Conservation (phyloP, 495 filamentous ascomycete species). For the Lindgomyces ingoldianus region DNA sequence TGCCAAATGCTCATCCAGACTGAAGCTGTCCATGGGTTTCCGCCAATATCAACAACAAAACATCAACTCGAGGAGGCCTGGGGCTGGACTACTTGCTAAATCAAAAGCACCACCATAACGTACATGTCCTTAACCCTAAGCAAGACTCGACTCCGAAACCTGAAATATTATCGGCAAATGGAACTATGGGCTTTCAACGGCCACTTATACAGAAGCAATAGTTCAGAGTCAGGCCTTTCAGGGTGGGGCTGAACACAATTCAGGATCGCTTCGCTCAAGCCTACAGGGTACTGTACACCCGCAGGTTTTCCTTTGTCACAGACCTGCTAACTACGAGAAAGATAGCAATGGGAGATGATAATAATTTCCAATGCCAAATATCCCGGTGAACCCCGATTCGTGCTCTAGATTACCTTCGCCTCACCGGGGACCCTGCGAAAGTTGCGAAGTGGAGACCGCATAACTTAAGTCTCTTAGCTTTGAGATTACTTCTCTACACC, state of each 20-base stretch:
- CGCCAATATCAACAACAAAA: slow-evolving; percentile 19
- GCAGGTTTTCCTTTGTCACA: not conserved
- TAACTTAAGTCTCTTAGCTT: slow-evolving; percentile 11
- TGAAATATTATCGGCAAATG: not conserved
- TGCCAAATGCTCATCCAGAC: slow-evolving; percentile 11
- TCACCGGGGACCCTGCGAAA: not conserved
- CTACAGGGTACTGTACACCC: not conserved
- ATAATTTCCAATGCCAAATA: slow-evolving; percentile 3
- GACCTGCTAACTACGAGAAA: not conserved
- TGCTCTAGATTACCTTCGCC: not conserved
- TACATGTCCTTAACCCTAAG: not conserved
- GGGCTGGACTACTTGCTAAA: slow-evolving; percentile 15
- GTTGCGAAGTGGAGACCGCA: not conserved
- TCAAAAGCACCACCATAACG: not conserved
- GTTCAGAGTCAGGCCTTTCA: not conserved
- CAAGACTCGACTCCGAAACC: not conserved
- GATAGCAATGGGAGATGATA: slow-evolving; percentile 8
- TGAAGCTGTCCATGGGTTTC: slow-evolving; percentile 26
- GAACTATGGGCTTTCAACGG: not conserved
- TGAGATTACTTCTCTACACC: not conserved
- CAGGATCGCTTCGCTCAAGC: not conserved
- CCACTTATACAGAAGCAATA: too few species aligned
- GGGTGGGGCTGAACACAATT: not conserved
- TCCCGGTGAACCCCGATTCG: not conserved
- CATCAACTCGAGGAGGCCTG: slow-evolving; percentile 32